These are phyloP conservation scores for Globisporangium orthogonon DNA, from an alignment of 352 stramenopile genomes.

Conservation along the genomic window DNA sequence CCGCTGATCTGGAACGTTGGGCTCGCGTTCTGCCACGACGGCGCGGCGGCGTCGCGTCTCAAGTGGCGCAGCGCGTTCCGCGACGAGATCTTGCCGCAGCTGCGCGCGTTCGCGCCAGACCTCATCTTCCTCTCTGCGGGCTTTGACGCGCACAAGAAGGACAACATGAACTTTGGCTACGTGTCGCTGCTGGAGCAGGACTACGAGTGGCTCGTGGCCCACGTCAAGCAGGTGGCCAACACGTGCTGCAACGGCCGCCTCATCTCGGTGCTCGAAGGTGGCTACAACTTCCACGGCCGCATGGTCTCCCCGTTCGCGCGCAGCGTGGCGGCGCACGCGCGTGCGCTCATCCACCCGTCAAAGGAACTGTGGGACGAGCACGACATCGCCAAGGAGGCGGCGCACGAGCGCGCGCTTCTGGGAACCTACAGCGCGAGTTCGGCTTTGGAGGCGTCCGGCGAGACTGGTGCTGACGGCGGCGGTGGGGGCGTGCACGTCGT, in stretches of 20 bases:
- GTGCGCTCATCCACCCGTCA: constrained; percentile 46
- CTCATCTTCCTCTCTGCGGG: constrained; percentile 79
- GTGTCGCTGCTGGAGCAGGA: constrained; percentile 73
- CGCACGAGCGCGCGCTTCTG: constrained; percentile 42
- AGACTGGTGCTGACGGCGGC: neutral
- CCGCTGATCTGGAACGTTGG: constrained; percentile 68
- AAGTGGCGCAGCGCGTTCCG: constrained; percentile 75
- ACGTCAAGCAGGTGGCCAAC: constrained; percentile 74
- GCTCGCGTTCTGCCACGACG: constrained; percentile 41
- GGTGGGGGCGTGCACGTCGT: constrained; percentile 1
- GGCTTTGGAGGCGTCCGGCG: too few species aligned
- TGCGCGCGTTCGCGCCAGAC: constrained; percentile 60
- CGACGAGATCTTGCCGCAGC: constrained; percentile 47
- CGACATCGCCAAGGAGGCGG: constrained; percentile 40
- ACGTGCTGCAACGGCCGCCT: constrained; percentile 60
- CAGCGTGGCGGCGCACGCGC: constrained; percentile 65
- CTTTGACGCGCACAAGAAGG: constrained; percentile 78
- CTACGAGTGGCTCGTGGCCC: constrained; percentile 76
- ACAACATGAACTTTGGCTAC: constrained; percentile 79
- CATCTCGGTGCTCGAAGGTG: constrained; percentile 81
- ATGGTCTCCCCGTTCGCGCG: constrained; percentile 78
- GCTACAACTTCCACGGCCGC: constrained; percentile 84
- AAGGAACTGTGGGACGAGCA: constrained; percentile 38
- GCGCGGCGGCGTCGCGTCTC: constrained; percentile 49
- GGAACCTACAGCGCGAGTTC: constrained; percentile 30